phyloP scores from a whole-genome alignment of 1,139 yeast genomes.

The Candida sp. region DNA sequence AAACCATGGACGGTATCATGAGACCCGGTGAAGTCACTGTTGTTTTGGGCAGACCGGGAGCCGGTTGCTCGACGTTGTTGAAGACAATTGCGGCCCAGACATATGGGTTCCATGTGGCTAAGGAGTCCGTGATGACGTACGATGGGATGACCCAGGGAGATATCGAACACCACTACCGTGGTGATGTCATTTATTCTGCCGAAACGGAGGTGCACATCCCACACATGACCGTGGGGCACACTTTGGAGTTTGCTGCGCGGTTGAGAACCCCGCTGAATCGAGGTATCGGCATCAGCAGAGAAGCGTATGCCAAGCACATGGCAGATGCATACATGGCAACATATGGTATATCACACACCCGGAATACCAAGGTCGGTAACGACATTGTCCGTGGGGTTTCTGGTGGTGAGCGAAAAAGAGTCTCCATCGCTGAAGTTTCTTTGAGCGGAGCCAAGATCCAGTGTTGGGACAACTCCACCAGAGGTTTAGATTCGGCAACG shows the following conservation, averaged over 20 bases:
- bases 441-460: conserved; percentile 43
- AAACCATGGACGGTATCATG: conserved; percentile 37
- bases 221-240: conserved; percentile 55
- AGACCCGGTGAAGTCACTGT: conserved; percentile 39
- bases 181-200: conserved; percentile 59
- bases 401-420: conserved; percentile 51
- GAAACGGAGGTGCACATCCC: conserved; percentile 60
- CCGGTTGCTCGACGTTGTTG: conserved; percentile 38
- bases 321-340: conserved; percentile 48
- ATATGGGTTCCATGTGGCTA: conserved; percentile 55
- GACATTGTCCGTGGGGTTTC: conserved; percentile 43
- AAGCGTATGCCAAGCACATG: conserved; percentile 44
- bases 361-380: conserved; percentile 39
- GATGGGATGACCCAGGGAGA: conserved; percentile 40
- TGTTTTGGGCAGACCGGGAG: conserved; percentile 41
- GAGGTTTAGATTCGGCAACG: conserved; percentile 66
- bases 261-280: conserved; percentile 47
- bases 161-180: conserved; percentile 47
- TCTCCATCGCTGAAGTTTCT: conserved; percentile 47
- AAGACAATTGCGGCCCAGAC: conserved; percentile 39
- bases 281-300: conserved; percentile 36
- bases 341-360: conserved; percentile 40
- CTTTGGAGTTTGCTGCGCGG: conserved; percentile 48
- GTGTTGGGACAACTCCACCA: conserved; percentile 68
- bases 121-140: conserved; percentile 35